A percentile compares a stretch with the other conserved stretches of the same genome.
Evolutionary conservation across 106 monocot genomes (phyloP).

Genomic region (Dendrobium chrysotoxum): DNA sequence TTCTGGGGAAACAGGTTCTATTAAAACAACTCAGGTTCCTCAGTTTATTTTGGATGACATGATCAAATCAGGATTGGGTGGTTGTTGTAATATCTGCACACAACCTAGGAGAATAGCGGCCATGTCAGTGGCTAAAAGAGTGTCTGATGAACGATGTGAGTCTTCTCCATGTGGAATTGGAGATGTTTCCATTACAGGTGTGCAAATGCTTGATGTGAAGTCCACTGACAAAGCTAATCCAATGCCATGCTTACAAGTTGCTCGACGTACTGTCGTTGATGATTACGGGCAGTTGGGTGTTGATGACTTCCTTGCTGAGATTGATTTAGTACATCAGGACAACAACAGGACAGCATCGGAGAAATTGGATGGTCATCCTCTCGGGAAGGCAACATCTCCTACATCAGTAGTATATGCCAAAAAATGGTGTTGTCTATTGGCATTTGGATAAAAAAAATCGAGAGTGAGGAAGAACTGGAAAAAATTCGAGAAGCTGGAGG

Average conservation of each 20-base stretch:
- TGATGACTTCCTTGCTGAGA: no score
- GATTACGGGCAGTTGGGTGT: no score
- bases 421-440: constrained; percentile 55
- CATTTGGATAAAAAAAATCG: constrained; percentile 43
- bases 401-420: no score
- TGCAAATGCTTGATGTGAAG: no score
- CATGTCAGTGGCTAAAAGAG: constrained; percentile 95
- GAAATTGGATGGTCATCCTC: no score
- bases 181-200: no score
- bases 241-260: no score
- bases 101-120: constrained; percentile 99
- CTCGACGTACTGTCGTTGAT: no score
- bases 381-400: no score
- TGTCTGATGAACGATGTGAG: constrained; percentile 92
- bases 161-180: constrained; percentile 58
- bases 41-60: constrained; percentile 98
- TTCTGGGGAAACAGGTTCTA: constrained; percentile 96
- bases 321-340: no score
- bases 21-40: constrained; percentile 98
- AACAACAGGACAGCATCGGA: no score
- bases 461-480: constrained; percentile 39
- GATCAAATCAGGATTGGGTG: constrained; percentile 73
- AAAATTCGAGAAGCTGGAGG: constrained; percentile 57
- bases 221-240: no score
- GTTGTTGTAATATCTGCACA: constrained; percentile 84